phyloP scores from a whole-genome alignment of 2,329 filamentous ascomycete genomes.

The Zelopaecilomyces penicillatus region DNA sequence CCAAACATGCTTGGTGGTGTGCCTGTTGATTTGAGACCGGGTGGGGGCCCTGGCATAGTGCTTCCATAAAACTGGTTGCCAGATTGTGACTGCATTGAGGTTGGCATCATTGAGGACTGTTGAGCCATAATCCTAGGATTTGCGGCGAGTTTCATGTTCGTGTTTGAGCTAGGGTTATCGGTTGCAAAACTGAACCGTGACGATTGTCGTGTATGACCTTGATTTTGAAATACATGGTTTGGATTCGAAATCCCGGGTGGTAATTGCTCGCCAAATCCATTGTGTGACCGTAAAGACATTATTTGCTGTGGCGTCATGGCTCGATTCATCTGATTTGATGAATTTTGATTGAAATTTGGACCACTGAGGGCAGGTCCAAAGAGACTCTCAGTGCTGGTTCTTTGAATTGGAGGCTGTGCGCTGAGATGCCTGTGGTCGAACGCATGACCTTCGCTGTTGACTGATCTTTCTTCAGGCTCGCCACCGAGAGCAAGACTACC shows the following conservation, averaged over 20 bases:
- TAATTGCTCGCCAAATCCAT: slow-evolving; percentile 51
- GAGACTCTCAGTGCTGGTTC: slow-evolving; percentile 43
- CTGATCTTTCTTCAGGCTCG: slow-evolving; percentile 76
- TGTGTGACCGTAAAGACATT: slow-evolving; percentile 54
- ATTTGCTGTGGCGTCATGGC: slow-evolving; percentile 76
- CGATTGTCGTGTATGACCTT: slow-evolving; percentile 71
- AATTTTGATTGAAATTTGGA: slow-evolving; percentile 39
- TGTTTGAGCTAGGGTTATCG: slow-evolving; percentile 47
- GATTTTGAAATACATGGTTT: slow-evolving; percentile 41
- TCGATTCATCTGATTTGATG: slow-evolving; percentile 51
- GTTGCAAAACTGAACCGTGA: slow-evolving; percentile 85
- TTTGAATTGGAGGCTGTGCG: slow-evolving; percentile 71
- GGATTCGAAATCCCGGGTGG: slow-evolving; percentile 47
- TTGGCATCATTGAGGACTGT: slow-evolving; percentile 80
- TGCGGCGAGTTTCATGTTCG: slow-evolving; percentile 64
- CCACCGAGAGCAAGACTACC: slow-evolving; percentile 82
- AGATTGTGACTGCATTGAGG: slow-evolving; percentile 50
- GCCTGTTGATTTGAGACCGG: slow-evolving; percentile 87
- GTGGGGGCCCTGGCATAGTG: slow-evolving; percentile 86
- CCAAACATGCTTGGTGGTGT: slow-evolving; percentile 94
- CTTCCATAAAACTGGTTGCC: slow-evolving; percentile 69
- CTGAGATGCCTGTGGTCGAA: slow-evolving; percentile 55
- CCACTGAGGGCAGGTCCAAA: slow-evolving; percentile 44
- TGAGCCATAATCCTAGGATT: slow-evolving; percentile 77
- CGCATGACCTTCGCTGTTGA: slow-evolving; percentile 38